Evolutionary conservation across 257 asterid genomes (phyloP), one percentile per base, ranked within the genome.

Genomic region (Solanum sitiens): DNA sequence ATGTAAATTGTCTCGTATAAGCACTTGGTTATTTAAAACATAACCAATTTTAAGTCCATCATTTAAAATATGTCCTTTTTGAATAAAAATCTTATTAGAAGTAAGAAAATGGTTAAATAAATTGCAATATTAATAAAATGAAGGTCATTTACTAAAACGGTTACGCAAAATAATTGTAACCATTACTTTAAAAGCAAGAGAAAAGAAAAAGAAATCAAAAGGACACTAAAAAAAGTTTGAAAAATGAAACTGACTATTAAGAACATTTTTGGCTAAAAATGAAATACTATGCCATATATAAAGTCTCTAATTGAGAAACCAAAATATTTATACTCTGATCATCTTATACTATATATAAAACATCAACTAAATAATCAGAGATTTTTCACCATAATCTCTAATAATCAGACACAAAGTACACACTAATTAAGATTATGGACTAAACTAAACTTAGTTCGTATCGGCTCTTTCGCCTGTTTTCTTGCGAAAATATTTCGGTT

Each of bases 401-500:
- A 56, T 13, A 11, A 63, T 35, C 8, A 13, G 74, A 44, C 35
- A 40, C 75, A 63, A 23, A 40, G 40, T 25, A 59, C 2, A 23
- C 59, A 37, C 72, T 45, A 83, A 59, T 18, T 27, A 53, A 83
- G 72, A 32, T 30, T 83, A 50, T 53, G 12, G 8, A 30, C 27
- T 23, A 70, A 23, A 23, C 25, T 35, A n/a, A 37, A n/a, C 56
- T 35, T 84, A 37, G 39, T 11, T 61, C 11, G 39, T 45, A 63
- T 11, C 25, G 20, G 87, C 14, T 33, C 86, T 90, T 87, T 83
- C 89, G 15, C 89, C 87, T 10, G 11, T 87, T 14, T 50, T 83
- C 35, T 68, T 8, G 74, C 93, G 83, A 75, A 93, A 91, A 2
- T 88, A 37, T 35, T 71, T 88, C 2, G 98, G 98, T 68, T 73